phyloP scores from a whole-genome alignment of 208 protist species.

The Trypanosoma rangeli region DNA sequence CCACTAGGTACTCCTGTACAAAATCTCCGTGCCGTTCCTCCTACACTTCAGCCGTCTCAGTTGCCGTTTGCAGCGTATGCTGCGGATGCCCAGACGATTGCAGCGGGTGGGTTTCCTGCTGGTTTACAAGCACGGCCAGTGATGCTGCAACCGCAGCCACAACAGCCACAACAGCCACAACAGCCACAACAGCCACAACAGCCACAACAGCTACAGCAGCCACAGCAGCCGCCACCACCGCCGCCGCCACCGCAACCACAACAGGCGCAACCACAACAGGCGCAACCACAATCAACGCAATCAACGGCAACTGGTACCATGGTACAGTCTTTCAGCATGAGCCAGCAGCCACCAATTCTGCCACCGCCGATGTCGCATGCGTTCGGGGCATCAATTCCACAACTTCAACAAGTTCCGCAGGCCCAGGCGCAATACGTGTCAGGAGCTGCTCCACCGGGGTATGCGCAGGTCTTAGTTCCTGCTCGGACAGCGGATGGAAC shows the following conservation, averaged over 20 bases:
- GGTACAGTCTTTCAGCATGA: neutral
- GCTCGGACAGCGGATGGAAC: conserved; percentile 12
- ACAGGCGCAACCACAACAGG: conserved; percentile 9
- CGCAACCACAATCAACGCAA: neutral
- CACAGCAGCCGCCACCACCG: neutral
- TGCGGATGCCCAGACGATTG: neutral
- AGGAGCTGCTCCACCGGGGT: conserved; percentile 9
- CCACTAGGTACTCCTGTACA: neutral
- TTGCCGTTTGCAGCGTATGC: conserved; percentile 10
- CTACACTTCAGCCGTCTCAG: neutral
- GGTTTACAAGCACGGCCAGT: conserved; percentile 5
- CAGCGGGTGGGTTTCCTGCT: neutral
- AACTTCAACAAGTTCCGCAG: neutral
- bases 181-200: conserved; percentile 10
- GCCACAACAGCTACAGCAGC: conserved; percentile 3
- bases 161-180: conserved; percentile 6
- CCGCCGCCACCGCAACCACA: conserved; percentile 5
- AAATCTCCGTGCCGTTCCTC: neutral
- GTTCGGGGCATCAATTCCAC: neutral
- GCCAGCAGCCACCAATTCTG: neutral
- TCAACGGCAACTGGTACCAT: neutral
- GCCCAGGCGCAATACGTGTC: conserved; percentile 17
- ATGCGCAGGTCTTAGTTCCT: conserved; percentile 20
- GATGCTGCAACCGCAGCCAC: conserved; percentile 14
- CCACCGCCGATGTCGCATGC: neutral